A percentile compares a stretch with the other conserved stretches of the same genome.
These are phyloP conservation scores for Flueggea neowawraea DNA, from an alignment of 441 rosid species.

Conservation along the genomic window DNA sequence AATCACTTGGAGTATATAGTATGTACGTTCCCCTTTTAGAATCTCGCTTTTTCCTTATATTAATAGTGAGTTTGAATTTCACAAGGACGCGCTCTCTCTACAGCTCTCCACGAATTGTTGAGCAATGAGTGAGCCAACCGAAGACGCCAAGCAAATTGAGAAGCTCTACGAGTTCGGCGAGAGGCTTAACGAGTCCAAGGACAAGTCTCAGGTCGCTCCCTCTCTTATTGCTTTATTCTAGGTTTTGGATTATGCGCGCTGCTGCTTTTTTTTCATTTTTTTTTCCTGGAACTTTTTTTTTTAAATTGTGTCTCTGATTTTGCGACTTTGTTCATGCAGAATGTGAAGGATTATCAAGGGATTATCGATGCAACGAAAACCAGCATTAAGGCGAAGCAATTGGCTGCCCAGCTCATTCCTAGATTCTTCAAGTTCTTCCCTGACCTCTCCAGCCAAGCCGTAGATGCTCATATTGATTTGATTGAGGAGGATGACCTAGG, in stretches of 20 bases:
- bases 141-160: conserved; percentile 78
- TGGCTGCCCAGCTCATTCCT: conserved; percentile 97
- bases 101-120: no score
- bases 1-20: no score
- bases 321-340: conserved; percentile 30
- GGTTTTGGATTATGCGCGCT: no score
- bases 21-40: no score
- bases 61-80: no score
- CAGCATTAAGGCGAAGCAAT: conserved; percentile 82
- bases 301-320: conserved; percentile 1
- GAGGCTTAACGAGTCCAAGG: conserved; percentile 88
- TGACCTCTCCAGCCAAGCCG: conserved; percentile 56
- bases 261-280: no score
- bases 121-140: conserved; percentile 15
- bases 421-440: conserved; percentile 98
- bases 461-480: conserved; percentile 80
- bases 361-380: conserved; percentile 75
- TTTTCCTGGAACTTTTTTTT: no score
- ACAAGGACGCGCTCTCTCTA: background rate
- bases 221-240: no score
- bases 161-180: conserved; percentile 97
- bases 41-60: no score
- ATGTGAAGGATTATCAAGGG: conserved; percentile 83
- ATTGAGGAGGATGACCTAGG: conserved; percentile 92
- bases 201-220: conserved; percentile 74